Conservation (phyloP, 164 flowering plant genomes). For the Vitis rupestris region DNA sequence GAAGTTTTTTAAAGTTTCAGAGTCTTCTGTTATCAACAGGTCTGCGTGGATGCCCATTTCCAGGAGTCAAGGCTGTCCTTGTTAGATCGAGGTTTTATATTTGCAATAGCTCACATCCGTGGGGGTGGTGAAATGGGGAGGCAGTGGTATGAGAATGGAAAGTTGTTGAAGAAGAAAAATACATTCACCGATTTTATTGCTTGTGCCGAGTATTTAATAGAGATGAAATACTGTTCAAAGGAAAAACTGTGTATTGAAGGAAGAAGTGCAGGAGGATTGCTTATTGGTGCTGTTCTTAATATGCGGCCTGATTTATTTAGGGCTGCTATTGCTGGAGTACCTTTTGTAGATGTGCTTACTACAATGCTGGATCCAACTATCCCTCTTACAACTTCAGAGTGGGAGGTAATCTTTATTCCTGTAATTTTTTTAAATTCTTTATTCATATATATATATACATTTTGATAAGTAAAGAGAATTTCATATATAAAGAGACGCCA, state of each 20-base stretch:
- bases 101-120: conserved; percentile 85
- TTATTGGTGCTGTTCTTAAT: conserved; percentile 88
- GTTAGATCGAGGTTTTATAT: conserved; percentile 83
- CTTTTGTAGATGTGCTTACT: conserved; percentile 92
- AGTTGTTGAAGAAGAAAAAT: conserved; percentile 72
- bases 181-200: conserved; percentile 91
- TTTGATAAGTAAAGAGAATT: no score
- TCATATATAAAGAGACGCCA: no score
- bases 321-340: conserved; percentile 88
- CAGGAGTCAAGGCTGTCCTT: conserved; percentile 70
- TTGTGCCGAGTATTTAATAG: conserved; percentile 75
- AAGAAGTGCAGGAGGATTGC: conserved; percentile 96
- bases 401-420: conserved; percentile 46
- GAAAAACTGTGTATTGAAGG: conserved; percentile 87
- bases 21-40: conserved; percentile 37
- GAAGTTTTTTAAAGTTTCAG: background rate
- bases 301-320: conserved; percentile 94
- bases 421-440: no score
- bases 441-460: no score
- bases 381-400: conserved; percentile 63
- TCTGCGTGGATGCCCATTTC: conserved; percentile 75
- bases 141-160: conserved; percentile 95
- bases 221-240: conserved; percentile 67
- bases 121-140: conserved; percentile 99
- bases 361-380: conserved; percentile 90